Conservation (phyloP, 2,329 filamentous ascomycete species). For the Coniochaeta pulveracea region DNA sequence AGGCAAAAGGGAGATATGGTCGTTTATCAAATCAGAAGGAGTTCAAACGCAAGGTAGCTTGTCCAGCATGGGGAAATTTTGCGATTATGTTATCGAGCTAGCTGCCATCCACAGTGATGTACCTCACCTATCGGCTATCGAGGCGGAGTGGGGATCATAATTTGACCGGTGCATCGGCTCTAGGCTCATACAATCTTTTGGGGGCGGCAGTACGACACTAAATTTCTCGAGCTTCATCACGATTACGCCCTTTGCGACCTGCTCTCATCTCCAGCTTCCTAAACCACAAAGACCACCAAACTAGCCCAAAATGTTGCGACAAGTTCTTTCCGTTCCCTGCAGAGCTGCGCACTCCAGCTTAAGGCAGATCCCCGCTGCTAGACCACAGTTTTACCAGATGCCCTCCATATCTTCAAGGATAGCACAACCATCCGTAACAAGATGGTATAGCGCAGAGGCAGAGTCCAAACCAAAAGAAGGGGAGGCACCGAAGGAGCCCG, state of each 20-base stretch:
- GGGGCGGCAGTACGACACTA: no score
- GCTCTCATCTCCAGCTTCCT: no score
- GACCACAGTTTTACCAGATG: constrained; percentile 26
- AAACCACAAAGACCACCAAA: no score
- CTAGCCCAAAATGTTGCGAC: constrained; percentile 32
- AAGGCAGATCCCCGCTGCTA: constrained; percentile 22
- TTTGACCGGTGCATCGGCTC: constrained; percentile 8
- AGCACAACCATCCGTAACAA: constrained; percentile 23
- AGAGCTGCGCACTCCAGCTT: constrained; percentile 30
- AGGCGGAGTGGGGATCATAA: constrained; percentile 8
- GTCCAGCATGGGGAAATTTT: constrained; percentile 5
- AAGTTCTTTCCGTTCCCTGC: constrained; percentile 29
- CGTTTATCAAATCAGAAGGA: no score
- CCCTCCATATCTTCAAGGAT: constrained; percentile 16
- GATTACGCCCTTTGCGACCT: no score
- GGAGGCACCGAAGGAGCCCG: constrained; percentile 15
- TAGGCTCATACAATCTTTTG: no score
- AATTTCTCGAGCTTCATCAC: no score
- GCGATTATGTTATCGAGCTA: constrained; percentile 3
- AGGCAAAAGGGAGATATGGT: neutral
- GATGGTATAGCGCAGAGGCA: constrained; percentile 38
- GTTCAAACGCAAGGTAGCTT: constrained; percentile 1
- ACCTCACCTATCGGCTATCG: no score
- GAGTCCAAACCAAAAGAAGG: constrained; percentile 22
- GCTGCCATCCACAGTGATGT: no score